Evolutionary conservation across 257 asterid species (phyloP).

Genomic region (Solanum tarijense): DNA sequence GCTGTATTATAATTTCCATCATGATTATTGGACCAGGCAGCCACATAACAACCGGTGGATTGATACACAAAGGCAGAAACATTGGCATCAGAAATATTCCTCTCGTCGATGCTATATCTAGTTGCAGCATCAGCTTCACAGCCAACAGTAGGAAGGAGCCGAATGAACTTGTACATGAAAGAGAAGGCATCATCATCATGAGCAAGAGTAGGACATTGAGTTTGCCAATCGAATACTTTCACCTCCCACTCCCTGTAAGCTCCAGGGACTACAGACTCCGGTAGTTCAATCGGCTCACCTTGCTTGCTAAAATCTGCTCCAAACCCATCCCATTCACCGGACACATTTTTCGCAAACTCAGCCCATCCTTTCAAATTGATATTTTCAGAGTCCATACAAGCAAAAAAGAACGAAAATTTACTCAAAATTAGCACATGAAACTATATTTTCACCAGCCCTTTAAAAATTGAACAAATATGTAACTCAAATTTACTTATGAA

Average conservation of each 20-base stretch:
- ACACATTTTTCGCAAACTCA: constrained; percentile 48
- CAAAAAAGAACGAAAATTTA: neutral
- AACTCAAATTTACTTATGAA: neutral
- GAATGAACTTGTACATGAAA: constrained; percentile 45
- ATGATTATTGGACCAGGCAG: constrained; percentile 33
- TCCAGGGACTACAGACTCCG: constrained; percentile 79
- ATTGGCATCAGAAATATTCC: constrained; percentile 10
- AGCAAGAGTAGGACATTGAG: constrained; percentile 94
- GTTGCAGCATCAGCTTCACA: constrained; percentile 97
- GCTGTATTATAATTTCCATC: neutral
- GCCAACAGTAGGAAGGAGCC: constrained; percentile 85
- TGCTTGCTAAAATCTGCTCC: constrained; percentile 71
- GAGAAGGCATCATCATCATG: constrained; percentile 9
- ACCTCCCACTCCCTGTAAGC: constrained; percentile 94
- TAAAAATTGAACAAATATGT: neutral
- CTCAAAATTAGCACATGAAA: neutral
- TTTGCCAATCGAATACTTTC: constrained; percentile 86
- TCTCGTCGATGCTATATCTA: constrained; percentile 32
- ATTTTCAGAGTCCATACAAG: neutral
- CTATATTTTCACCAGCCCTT: neutral
- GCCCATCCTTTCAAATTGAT: constrained; percentile 35
- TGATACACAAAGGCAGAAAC: constrained; percentile 47
- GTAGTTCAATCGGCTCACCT: constrained; percentile 61
- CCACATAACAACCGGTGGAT: constrained; percentile 57
- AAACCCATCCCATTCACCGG: constrained; percentile 96